A percentile compares a stretch with the other conserved stretches of the same genome.
phyloP scores from a whole-genome alignment of 768 basidiomycete species.

The Collybiopsis confluens region DNA sequence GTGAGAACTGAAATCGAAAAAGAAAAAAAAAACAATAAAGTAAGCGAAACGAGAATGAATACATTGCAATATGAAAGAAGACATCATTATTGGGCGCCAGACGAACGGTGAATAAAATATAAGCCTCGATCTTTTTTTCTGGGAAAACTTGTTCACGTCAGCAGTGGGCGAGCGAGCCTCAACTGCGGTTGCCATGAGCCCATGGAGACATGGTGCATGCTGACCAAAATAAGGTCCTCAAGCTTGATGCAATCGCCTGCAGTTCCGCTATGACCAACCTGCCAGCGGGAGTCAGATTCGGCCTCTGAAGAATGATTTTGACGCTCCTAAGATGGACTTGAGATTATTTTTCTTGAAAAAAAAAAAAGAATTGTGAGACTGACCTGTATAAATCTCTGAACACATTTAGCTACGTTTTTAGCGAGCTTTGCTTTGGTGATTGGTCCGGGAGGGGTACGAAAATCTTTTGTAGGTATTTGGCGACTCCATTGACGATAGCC shows the following conservation, averaged over 20 bases:
- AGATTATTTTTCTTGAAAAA: neutral
- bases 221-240: slow-evolving; percentile 69
- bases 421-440: slow-evolving; percentile 75
- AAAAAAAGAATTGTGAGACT: slow-evolving; percentile 13
- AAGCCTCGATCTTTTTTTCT: neutral
- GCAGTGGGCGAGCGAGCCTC: slow-evolving; percentile 43
- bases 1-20: no score
- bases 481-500: slow-evolving; percentile 75
- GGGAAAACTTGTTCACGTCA: neutral
- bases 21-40: no score
- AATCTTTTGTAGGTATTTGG: slow-evolving; percentile 81
- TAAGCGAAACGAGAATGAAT: no score
- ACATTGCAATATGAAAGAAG: neutral
- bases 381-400: slow-evolving; percentile 64
- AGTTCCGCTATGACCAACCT: slow-evolving; percentile 45
- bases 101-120: neutral
- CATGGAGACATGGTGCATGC: slow-evolving; percentile 78
- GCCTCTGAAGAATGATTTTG: slow-evolving; percentile 54
- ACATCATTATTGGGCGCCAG: neutral
- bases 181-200: slow-evolving; percentile 82
- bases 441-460: slow-evolving; percentile 70
- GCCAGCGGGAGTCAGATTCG: slow-evolving; percentile 57
- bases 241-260: slow-evolving; percentile 44
- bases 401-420: slow-evolving; percentile 75
- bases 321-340: slow-evolving; percentile 37